phyloP scores from a whole-genome alignment of 225 moss, liverwort and hornwort genomes.

The Marchantia polymorpha region DNA sequence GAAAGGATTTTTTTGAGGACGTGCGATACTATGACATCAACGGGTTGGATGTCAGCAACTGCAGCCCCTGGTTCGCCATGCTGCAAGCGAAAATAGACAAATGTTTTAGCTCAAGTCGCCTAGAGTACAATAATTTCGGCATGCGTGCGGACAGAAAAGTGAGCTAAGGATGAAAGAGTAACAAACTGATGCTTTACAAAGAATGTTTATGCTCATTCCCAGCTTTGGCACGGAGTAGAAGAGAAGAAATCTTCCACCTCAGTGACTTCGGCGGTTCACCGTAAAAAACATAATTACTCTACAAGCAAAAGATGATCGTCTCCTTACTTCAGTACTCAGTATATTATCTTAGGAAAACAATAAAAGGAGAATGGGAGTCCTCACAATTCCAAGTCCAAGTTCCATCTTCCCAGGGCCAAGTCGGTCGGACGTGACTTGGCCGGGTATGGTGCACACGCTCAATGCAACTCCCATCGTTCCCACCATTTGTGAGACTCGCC shows the following conservation, averaged over 20 bases:
- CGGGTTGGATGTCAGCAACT: conserved; percentile 76
- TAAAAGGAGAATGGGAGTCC: background rate
- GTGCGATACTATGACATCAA: conserved; percentile 77
- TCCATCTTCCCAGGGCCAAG: conserved; percentile 95
- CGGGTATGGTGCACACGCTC: conserved; percentile 87
- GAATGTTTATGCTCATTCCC: conserved; percentile 8
- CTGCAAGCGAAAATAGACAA: conserved; percentile 55
- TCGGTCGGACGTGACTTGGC: conserved; percentile 79
- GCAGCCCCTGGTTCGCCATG: conserved; percentile 97
- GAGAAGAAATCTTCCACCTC: background rate
- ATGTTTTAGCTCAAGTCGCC: conserved; percentile 43
- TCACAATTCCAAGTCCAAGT: conserved; percentile 97
- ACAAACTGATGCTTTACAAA: background rate
- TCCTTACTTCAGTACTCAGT: no score
- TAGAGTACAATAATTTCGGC: conserved; percentile 21
- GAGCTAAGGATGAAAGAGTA: conserved; percentile 32
- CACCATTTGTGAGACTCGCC: conserved; percentile 74
- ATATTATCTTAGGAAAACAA: background rate
- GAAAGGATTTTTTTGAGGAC: conserved; percentile 82
- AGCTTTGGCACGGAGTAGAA: background rate
- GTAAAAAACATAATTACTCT: background rate
- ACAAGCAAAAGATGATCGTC: no score
- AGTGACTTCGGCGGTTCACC: background rate
- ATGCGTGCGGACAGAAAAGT: conserved; percentile 30
- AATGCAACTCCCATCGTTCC: conserved; percentile 99